phyloP scores from a whole-genome alignment of 148 eudicot species.

The Rheum nobile region DNA sequence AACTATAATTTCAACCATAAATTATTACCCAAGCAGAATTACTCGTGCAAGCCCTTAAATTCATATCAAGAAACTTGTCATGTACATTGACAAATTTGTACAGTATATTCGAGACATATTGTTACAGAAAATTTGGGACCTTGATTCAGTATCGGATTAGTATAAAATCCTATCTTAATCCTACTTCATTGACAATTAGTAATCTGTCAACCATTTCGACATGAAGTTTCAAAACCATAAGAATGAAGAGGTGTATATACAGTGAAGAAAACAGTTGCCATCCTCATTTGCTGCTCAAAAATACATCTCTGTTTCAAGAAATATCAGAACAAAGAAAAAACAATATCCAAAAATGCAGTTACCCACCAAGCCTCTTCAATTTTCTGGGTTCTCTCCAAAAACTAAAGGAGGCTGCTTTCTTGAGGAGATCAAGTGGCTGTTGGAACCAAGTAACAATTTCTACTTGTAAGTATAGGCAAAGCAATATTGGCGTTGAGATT shows the following conservation, averaged over 20 bases:
- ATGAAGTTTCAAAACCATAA: no score
- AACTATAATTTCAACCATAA: no score
- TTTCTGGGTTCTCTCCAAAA: not conserved
- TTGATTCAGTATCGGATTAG: no score
- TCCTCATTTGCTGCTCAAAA: not conserved
- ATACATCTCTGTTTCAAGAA: not conserved
- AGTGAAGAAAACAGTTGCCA: not conserved
- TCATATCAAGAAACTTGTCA: no score
- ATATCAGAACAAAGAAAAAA: not conserved
- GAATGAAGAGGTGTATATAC: not conserved
- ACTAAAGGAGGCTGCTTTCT: not conserved
- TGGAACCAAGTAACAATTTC: not conserved
- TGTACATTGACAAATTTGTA: no score
- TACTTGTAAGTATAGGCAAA: not conserved
- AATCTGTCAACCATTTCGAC: no score
- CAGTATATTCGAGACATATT: no score
- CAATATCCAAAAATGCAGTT: slow-evolving; percentile 1
- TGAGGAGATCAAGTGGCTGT: not conserved
- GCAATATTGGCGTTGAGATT: not conserved
- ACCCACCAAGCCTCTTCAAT: not conserved
- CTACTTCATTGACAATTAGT: no score
- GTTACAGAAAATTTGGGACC: no score
- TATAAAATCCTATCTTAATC: no score
- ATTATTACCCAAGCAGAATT: no score
- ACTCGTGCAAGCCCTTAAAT: no score